These are phyloP conservation scores for Yarrowia galli DNA, from an alignment of 1,139 yeast genomes.

Conservation along the genomic window DNA sequence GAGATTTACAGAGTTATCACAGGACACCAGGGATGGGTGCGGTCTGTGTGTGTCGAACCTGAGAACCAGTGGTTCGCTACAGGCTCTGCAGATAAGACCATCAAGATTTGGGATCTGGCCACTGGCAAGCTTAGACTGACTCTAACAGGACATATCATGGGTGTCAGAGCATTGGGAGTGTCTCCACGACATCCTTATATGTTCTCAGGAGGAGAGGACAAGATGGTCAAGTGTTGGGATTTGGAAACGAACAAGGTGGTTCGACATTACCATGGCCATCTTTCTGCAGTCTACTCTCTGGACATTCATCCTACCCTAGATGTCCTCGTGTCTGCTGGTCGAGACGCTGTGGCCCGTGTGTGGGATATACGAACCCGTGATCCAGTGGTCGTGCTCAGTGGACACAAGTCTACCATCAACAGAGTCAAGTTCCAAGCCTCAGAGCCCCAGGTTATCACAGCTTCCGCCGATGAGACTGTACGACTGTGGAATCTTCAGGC, in stretches of 20 bases:
- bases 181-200: constrained; percentile 83
- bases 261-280: constrained; percentile 92
- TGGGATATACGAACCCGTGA: constrained; percentile 92
- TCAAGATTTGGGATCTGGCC: constrained; percentile 91
- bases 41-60: constrained; percentile 81
- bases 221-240: constrained; percentile 96
- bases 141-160: constrained; percentile 90
- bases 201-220: constrained; percentile 93
- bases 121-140: constrained; percentile 73
- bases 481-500: constrained; percentile 86
- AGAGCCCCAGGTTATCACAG: constrained; percentile 86
- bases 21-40: constrained; percentile 95
- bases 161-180: constrained; percentile 77
- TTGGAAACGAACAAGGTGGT: constrained; percentile 82
- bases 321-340: constrained; percentile 85
- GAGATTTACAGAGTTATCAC: constrained; percentile 73
- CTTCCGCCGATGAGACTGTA: constrained; percentile 85
- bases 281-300: constrained; percentile 85
- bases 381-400: constrained; percentile 78
- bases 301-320: constrained; percentile 89
- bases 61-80: constrained; percentile 91
- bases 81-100: constrained; percentile 87
- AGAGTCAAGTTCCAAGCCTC: constrained; percentile 69
- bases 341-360: constrained; percentile 84
- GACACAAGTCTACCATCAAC: constrained; percentile 80